Evolutionary conservation across 2,329 filamentous ascomycete genomes (phyloP), one percentile per base, ranked within the genome.

Genomic region (Ophiocordyceps australis): DNA sequence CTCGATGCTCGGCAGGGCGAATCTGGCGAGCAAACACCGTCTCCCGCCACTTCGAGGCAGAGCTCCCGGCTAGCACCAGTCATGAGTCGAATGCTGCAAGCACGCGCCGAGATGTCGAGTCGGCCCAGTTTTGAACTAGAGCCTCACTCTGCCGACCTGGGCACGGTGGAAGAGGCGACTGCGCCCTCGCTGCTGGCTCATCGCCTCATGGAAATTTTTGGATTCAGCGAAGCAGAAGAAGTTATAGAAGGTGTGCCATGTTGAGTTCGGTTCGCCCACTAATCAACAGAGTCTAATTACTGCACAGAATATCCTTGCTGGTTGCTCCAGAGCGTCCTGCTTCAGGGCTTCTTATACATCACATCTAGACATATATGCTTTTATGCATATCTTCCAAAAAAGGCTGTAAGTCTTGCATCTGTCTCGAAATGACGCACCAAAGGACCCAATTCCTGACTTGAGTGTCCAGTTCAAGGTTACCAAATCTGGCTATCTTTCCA

Each of bases 331-430:
- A 93, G 78, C 42, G 82, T 93, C 23, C 58, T 95, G 17, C 63
- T 95, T 7, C 83, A 94, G 45, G 89, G 89, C 5, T 94, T 89
- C 46, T 75, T 98, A 65, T 95, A 95, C 52, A 80, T 98, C 42
- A 95, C 89, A 0, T 63, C 77, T 32, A 78, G 75, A 38, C 89
- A 98, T 45, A 78, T 95, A 32, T 94, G 85, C 52, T 98, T 95
- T 48, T 95, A 94, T 45, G 83, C 89, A 20, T 94, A 94, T 45
- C 64, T 95, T n/a, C 83, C 83, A 6, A 91, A 85, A 58, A 93
- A 89, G 60, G 71, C 77, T 26, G 77, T 79, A 59, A 50, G 73
- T n/a, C n/a, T n/a, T n/a, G n/a, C n/a, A n/a, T n/a, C n/a, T n/a
- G n/a, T n/a, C n/a, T n/a, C n/a, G n/a, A n/a, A n/a, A n/a, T n/a